Base-by-base conservation (phyloP, 2,329 filamentous ascomycete species). In the Fusarium decemcellulare region DNA sequence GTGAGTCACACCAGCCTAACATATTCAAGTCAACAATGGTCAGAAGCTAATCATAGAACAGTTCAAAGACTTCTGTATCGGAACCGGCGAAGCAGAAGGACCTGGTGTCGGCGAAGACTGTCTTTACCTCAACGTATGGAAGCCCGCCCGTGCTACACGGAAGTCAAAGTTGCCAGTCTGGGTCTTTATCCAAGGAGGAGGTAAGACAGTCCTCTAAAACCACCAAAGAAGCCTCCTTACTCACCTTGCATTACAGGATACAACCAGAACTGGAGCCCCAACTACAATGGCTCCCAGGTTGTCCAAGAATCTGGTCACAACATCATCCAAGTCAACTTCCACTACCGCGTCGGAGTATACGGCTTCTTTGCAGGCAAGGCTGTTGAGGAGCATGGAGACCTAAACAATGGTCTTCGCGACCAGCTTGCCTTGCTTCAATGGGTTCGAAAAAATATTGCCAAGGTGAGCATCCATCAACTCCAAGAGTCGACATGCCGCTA, bases 331-430 rank as follows among this genome's bases (percentile, higher is more conserved):
- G 37, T 59, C 7, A 59, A 51, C 14, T 59, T 59, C 39, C 44
- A 59, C 37, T 59, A 59, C 14, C 56, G 56, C 8, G 56, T 59
- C 18, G 56, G 56, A 18, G n/a, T 32, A 14, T 52, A 34, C 12
- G 56, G 56, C 12, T 59, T 59, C 18, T 27, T 60, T 3, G 58
- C 48, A 11, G 32, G 46, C 7, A 29, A 52, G 9, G 34, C 29
- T 11, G 47, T 59, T 6, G 15, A 44, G 14, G 12, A 14, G 12
- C 4, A 59, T 42, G 52, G 52, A 23, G 59, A 55, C 32, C 43
- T 61, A 4, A 61, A 54, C 29, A 23, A 16, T 27, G 56, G 56
- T 10, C 37, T 59, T 11, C 47, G 29, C 6, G 56, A 59, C 36
- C 56, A 59, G 47, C 27, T 16, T 12, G 16, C 12, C 10, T 6